Percentiles rank a stretch among this genome's conserved stretches.
Evolutionary conservation across 345 rosid species (phyloP).

Genomic region (Microthlaspi erraticum): DNA sequence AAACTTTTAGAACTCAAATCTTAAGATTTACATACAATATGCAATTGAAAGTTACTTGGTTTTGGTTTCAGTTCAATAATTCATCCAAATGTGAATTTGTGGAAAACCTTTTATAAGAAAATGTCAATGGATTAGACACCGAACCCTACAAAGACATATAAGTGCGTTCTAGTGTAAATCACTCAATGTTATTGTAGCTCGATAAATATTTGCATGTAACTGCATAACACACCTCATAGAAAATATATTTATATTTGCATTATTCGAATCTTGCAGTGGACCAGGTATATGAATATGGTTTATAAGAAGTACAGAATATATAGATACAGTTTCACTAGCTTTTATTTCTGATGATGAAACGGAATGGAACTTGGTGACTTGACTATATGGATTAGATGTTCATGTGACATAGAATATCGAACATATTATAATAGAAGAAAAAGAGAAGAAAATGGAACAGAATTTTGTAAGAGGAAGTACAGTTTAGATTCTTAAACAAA

Average conservation of each 20-base stretch:
- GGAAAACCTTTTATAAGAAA: too few species aligned
- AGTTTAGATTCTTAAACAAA: slow-evolving; percentile 11
- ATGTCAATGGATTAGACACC: too few species aligned
- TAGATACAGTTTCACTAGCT: not conserved
- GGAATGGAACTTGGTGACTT: slow-evolving; percentile 29
- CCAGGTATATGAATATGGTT: slow-evolving; percentile 10
- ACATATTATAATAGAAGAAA: not conserved
- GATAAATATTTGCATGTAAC: too few species aligned
- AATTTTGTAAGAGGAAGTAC: slow-evolving; percentile 20
- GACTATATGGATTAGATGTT: slow-evolving; percentile 36
- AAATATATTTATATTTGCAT: not conserved
- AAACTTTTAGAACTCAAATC: too few species aligned
- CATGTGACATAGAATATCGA: slow-evolving; percentile 34
- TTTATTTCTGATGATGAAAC: slow-evolving; percentile 9
- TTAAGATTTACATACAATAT: too few species aligned
- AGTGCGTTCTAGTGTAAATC: too few species aligned
- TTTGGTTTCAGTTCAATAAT: not conserved
- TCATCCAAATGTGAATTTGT: not conserved
- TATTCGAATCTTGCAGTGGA: slow-evolving; percentile 10
- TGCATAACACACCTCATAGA: too few species aligned
- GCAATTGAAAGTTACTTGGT: not conserved
- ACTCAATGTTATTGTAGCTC: too few species aligned
- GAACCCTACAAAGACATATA: too few species aligned
- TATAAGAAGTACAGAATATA: slow-evolving; percentile 18
- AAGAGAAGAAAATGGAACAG: not conserved